Evolutionary conservation across 1,284 basidiomycete species (phyloP), one percentile per base, ranked within the genome.

Genomic region (Ceratobasidium sp.): DNA sequence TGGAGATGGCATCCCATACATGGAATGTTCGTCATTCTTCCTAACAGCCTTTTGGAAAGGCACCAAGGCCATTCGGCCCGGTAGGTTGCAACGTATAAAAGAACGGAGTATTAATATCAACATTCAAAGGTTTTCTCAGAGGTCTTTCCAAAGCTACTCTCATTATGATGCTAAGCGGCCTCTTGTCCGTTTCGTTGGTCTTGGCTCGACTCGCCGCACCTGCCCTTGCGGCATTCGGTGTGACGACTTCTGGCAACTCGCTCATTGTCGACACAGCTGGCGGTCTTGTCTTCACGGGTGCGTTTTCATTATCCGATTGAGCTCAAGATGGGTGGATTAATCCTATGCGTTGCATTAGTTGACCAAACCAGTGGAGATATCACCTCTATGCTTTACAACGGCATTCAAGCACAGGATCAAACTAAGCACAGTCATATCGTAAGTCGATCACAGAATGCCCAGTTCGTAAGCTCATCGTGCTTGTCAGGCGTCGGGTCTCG

Each of bases 341-440:
- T 50, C 8, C 19, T 22, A 24, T 14, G n/a, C n/a, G n/a, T n/a
- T n/a, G n/a, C 17, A n/a, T 22, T 33, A 51, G 75, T 76, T 33
- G 44, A 67, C n/a, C 54, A 60, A 29, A 65, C 72, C 36, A 69
- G 24, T 56, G 69, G 75, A 31, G 75, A 76, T 54, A 76, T 76
- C 19, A 76, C 75, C 33, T 73, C 67, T 31, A 50, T 76, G 72
- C n/a, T 59, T 11, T 76, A 54, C 56, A 63, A 74, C 27, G 73
- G 73, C 15, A 56, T 74, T 54, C 51, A 72, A 22, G 67, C 67
- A 3, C 67, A 72, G 29, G 27, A 17, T 36, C 57, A 31, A 24
- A 33, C 19, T 22, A 60, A 45, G 45, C 54, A 31, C 19, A 72
- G 67, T 31, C 67, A 72, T 41, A 72, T 72, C 27, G 67, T 72